Evolutionary conservation across 2,329 filamentous ascomycete species (phyloP).

Genomic region (Nemania bipapillata): DNA sequence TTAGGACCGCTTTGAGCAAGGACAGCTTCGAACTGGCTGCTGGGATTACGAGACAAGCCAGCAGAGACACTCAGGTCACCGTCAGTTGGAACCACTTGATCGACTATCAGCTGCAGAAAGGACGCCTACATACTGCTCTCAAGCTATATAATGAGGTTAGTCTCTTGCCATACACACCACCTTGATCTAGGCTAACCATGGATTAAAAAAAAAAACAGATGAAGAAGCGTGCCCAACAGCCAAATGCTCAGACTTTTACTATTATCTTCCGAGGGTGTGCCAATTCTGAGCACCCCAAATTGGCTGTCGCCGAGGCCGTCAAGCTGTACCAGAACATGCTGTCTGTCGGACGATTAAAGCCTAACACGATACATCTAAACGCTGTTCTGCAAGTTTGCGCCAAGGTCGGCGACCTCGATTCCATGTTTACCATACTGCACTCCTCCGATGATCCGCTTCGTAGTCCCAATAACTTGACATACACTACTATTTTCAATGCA

Average conservation of each 20-base stretch:
- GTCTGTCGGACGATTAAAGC: conserved; percentile 70
- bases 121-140: conserved; percentile 71
- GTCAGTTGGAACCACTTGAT: conserved; percentile 93
- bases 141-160: conserved; percentile 83
- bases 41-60: conserved; percentile 74
- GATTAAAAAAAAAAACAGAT: conserved; percentile 71
- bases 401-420: conserved; percentile 78
- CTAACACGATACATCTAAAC: conserved; percentile 86
- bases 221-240: conserved; percentile 89
- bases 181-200: conserved; percentile 32
- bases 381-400: conserved; percentile 86
- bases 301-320: conserved; percentile 74
- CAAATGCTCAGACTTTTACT: conserved; percentile 85
- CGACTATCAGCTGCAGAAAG: conserved; percentile 71
- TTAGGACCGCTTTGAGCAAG: conserved; percentile 68
- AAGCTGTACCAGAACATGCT: conserved; percentile 81
- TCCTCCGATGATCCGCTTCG: conserved; percentile 73
- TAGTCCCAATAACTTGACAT: conserved; percentile 77
- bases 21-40: conserved; percentile 74
- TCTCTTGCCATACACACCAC: conserved; percentile 55
- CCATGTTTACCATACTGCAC: conserved; percentile 79
- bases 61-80: conserved; percentile 69
- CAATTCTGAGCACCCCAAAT: conserved; percentile 65
- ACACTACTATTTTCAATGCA: conserved; percentile 83
- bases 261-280: conserved; percentile 82